phyloP scores from a whole-genome alignment of 148 eudicot genomes.

The Chenopodium album region DNA sequence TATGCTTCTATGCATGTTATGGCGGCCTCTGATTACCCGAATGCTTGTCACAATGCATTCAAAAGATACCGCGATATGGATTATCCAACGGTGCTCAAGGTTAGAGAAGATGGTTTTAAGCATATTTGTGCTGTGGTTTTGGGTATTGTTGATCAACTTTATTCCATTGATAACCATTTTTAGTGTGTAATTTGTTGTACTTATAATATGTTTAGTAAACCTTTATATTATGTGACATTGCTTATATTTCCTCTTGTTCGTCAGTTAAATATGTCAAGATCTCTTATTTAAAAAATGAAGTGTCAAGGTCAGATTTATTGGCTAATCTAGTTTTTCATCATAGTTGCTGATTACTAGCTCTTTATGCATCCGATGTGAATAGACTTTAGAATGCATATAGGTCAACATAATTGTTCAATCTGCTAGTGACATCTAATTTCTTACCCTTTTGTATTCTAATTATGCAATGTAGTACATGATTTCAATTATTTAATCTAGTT shows the following conservation, averaged over 20 bases:
- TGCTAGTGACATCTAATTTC: no score
- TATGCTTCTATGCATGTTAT: constrained; percentile 65
- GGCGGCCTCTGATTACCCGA: constrained; percentile 73
- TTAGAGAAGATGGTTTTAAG: constrained; percentile 64
- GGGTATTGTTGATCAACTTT: constrained; percentile 61
- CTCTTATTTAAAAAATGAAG: no score
- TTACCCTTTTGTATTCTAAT: no score
- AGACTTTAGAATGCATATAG: no score
- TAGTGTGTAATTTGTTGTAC: background rate
- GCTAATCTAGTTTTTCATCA: background rate
- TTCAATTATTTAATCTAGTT: no score
- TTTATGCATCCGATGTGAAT: no score
- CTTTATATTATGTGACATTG: background rate
- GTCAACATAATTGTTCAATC: no score
- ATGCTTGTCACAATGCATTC: constrained; percentile 60
- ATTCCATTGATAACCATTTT: constrained; percentile 6
- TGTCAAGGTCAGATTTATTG: background rate
- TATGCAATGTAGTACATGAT: no score
- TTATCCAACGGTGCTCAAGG: constrained; percentile 58
- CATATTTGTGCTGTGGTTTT: constrained; percentile 70
- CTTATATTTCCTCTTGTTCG: background rate
- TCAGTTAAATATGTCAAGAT: background rate
- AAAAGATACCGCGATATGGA: constrained; percentile 40
- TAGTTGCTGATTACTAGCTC: no score
- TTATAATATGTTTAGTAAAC: background rate